Base-by-base conservation (phyloP, 2,329 filamentous ascomycete genomes). In the Fusarium tuaranense region DNA sequence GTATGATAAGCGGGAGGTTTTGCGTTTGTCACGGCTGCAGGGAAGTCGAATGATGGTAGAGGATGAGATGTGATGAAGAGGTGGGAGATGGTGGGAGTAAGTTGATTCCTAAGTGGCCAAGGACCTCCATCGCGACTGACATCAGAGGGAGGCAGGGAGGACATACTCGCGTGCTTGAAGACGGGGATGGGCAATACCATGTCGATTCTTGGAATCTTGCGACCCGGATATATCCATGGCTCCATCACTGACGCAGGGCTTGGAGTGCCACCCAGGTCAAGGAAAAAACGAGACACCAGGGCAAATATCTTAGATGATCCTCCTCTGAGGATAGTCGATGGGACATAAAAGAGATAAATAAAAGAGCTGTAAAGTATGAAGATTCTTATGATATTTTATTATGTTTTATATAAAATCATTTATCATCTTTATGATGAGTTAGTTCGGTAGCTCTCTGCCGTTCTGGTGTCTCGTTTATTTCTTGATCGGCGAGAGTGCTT, bases 81-180 rank as follows among this genome's bases (percentile, higher is more conserved):
- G 30, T 18, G 53, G 39, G 53, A 38, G 32, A n/a, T 27, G 36
- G 53, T 25, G 32, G 20, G 48, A 53, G 25, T 18, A 20, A 3
- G 27, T 53, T 53, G 48, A 53, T 53, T 53, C 27, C 25, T 30
- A 18, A 51, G 27, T 30, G 46, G 46, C 46, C 22, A 48, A 48
- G 44, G 44, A 27, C 44, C 36, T 62, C n/a, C 10, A 20, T n/a
- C 32, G 22, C 27, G 22, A 39, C 36, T 67, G 62, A 63, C 72
- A 74, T 69, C 60, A 63, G 48, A 53, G 41, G 63, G 44, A 63
- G 48, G 63, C 36, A 53, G 41, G 63, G 44, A 63, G 48, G 63
- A 39, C 34, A 71, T 57, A 70, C 63, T 73, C 60, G 69, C 66
- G 72, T 74, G 72, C 66, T 74, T 34, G 20, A 58, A 18, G 59